Conservation (phyloP, 1,284 basidiomycete genomes). For the Microbotryum scabiosae region DNA sequence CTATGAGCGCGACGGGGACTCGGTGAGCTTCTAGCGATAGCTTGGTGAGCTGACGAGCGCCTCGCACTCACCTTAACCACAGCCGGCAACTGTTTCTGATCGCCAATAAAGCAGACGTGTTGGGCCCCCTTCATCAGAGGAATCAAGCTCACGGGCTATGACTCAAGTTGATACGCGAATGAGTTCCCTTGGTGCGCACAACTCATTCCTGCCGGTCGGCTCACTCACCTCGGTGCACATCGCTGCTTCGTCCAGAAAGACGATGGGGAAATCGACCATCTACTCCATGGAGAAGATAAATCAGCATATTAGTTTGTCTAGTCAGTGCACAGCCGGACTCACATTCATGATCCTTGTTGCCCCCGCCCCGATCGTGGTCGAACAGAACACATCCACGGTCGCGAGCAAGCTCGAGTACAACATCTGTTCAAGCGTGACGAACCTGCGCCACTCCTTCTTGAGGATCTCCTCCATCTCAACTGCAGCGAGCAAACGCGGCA, state of each 20-base stretch:
- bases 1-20: background rate
- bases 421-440: conserved; percentile 34
- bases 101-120: conserved; percentile 82
- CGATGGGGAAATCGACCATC: conserved; percentile 78
- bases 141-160: conserved; percentile 62
- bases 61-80: conserved; percentile 52
- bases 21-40: background rate
- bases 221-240: conserved; percentile 70
- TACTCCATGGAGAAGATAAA: conserved; percentile 43
- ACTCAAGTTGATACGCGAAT: background rate
- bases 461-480: conserved; percentile 31
- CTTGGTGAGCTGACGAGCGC: conserved; percentile 2
- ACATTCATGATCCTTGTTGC: conserved; percentile 28
- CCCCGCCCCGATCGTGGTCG: conserved; percentile 36
- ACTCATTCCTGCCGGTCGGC: too few relatives aligned
- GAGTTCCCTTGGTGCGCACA: too few relatives aligned
- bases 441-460: conserved; percentile 31
- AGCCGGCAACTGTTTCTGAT: conserved; percentile 93
- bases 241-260: conserved; percentile 88
- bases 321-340: background rate
- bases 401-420: conserved; percentile 40
- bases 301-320: too few relatives aligned
- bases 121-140: conserved; percentile 82
- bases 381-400: conserved; percentile 41
- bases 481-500: background rate